A percentile compares a stretch with the other conserved stretches of the same genome.
These are phyloP conservation scores for Phialophora expanda DNA, from an alignment of 2,329 filamentous ascomycete genomes.

Conservation along the genomic window DNA sequence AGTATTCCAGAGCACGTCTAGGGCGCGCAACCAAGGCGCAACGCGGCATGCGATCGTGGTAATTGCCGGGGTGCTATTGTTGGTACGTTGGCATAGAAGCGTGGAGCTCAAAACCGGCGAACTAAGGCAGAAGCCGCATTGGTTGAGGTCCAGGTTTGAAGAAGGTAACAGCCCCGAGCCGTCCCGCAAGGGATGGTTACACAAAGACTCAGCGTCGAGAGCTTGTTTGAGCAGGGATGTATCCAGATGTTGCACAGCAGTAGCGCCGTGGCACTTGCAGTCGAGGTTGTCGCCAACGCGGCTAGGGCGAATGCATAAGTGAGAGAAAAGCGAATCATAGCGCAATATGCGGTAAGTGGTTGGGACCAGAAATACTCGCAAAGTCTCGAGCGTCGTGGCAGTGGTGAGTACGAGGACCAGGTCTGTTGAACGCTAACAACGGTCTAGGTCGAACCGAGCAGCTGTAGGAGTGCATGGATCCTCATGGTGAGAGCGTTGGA, in stretches of 20 bases:
- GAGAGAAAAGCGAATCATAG: neutral
- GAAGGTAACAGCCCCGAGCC: slow-evolving; percentile 33
- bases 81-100: neutral
- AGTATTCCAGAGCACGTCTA: slow-evolving; percentile 14
- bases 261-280: neutral
- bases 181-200: slow-evolving; percentile 18
- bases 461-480: neutral
- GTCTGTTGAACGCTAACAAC: neutral
- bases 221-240: neutral
- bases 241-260: slow-evolving; percentile 6
- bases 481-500: neutral
- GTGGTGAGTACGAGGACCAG: neutral
- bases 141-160: slow-evolving; percentile 1
- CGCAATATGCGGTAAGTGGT: slow-evolving; percentile 2
- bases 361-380: slow-evolving; percentile 20
- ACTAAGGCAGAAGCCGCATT: neutral
- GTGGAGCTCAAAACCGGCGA: neutral
- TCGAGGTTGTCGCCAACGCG: neutral
- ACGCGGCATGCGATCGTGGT: neutral
- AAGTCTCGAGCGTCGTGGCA: neutral
- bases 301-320: neutral
- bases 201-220: slow-evolving; percentile 7
- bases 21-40: slow-evolving; percentile 15
- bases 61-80: neutral
- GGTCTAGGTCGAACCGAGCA: neutral